These are phyloP conservation scores for Kazachstania martiniae DNA, from an alignment of 805 yeast genomes.

Conservation along the genomic window DNA sequence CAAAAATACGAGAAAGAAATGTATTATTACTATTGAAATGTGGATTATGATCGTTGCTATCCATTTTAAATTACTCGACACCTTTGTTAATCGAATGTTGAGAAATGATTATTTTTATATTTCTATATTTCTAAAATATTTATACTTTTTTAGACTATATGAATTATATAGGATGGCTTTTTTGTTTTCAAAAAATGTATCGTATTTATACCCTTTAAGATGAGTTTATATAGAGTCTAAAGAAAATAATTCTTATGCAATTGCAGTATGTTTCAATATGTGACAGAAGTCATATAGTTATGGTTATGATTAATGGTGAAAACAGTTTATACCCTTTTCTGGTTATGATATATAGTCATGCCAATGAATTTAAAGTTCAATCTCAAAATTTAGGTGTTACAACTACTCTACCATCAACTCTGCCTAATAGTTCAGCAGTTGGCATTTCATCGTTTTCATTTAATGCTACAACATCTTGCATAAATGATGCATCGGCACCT, in stretches of 20 bases:
- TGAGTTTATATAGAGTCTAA: too few relatives aligned
- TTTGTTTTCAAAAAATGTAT: not conserved
- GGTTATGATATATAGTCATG: too few relatives aligned
- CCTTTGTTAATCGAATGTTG: not conserved
- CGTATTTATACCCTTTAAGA: too few relatives aligned
- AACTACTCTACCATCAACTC: slow-evolving; percentile 43
- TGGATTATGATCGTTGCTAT: slow-evolving; percentile 1
- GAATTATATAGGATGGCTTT: too few relatives aligned
- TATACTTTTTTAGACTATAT: too few relatives aligned
- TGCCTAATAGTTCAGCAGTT: slow-evolving; percentile 41
- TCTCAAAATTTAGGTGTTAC: slow-evolving; percentile 55
- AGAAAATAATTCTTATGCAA: too few relatives aligned
- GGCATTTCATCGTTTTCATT: slow-evolving; percentile 34
- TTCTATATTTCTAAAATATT: too few relatives aligned
- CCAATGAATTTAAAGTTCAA: too few relatives aligned
- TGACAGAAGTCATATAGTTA: too few relatives aligned
- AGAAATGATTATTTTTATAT: not conserved
- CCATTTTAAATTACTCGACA: slow-evolving; percentile 1
- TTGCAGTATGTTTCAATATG: too few relatives aligned
- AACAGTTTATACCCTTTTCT: too few relatives aligned
- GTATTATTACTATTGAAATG: slow-evolving; percentile 13
- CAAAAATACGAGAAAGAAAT: slow-evolving; percentile 26
- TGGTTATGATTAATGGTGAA: too few relatives aligned
- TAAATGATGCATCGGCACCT: slow-evolving; percentile 58
- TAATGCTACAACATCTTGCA: slow-evolving; percentile 63